These are phyloP conservation scores for Filobasidium uniguttulatum DNA, from an alignment of 1,284 basidiomycete genomes.

Conservation along the genomic window DNA sequence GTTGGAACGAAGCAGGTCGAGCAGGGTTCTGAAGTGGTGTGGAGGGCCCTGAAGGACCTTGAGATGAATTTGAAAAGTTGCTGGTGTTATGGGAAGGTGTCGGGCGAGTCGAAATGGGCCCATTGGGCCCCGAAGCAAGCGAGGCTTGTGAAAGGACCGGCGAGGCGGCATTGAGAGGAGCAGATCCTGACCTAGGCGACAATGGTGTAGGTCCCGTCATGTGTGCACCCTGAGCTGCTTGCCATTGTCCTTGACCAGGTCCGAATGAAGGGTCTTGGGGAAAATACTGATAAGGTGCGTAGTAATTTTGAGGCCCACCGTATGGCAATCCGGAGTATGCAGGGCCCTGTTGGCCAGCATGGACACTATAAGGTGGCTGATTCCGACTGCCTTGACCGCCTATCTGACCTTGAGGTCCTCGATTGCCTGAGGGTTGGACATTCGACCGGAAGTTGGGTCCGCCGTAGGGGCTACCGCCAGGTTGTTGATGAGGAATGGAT, in stretches of 20 bases:
- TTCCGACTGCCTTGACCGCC: conserved; percentile 6
- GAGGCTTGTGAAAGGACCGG: conserved; percentile 21
- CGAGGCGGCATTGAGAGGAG: conserved; percentile 18
- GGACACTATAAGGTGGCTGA: conserved; percentile 22
- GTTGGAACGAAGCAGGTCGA: conserved; percentile 19
- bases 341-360: conserved; percentile 18
- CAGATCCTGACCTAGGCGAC: conserved; percentile 24
- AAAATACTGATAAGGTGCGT: conserved; percentile 20
- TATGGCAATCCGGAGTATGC: conserved; percentile 26
- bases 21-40: conserved; percentile 10
- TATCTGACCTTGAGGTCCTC: conserved; percentile 13
- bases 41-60: conserved; percentile 3
- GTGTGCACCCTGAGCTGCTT: conserved; percentile 8
- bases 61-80: conserved; percentile 6
- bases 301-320: conserved; percentile 18
- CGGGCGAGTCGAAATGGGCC: neutral
- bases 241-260: conserved; percentile 20
- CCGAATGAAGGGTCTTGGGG: conserved; percentile 22
- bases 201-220: conserved; percentile 19
- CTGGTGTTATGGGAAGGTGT: conserved; percentile 12
- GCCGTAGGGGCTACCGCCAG: conserved; percentile 16
- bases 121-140: conserved; percentile 18
- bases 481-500: conserved; percentile 13
- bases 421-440: neutral
- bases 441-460: conserved; percentile 9